Percentiles rank a stretch among this genome's conserved stretches.
Evolutionary conservation across 2,329 filamentous ascomycete genomes (phyloP).

Genomic region (Boeremia exigua): DNA sequence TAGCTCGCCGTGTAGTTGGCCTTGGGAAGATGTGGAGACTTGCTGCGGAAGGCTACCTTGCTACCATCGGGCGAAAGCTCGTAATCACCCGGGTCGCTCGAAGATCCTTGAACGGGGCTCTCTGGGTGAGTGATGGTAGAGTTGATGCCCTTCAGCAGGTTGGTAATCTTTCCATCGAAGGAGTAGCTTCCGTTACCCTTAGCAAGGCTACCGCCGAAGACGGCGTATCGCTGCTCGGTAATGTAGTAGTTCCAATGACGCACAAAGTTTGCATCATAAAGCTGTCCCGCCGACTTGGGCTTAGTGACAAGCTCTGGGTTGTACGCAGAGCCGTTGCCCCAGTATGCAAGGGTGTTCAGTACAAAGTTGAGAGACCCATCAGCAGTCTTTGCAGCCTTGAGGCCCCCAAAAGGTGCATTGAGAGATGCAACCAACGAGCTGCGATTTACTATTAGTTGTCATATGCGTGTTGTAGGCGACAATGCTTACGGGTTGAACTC

Average conservation of each 20-base stretch:
- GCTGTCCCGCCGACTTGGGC: slow-evolving; percentile 67
- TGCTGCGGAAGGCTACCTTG: slow-evolving; percentile 72
- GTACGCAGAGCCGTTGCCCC: slow-evolving; percentile 70
- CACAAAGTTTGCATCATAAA: slow-evolving; percentile 77
- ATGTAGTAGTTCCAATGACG: slow-evolving; percentile 83
- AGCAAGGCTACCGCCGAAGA: slow-evolving; percentile 73
- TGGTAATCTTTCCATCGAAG: slow-evolving; percentile 42
- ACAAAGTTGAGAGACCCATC: slow-evolving; percentile 55
- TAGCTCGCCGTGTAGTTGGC: slow-evolving; percentile 83
- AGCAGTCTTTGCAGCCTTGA: slow-evolving; percentile 54
- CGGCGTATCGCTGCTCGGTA: slow-evolving; percentile 69
- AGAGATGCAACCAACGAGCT: slow-evolving; percentile 47
- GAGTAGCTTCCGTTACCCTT: slow-evolving; percentile 41
- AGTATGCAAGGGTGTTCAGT: slow-evolving; percentile 66
- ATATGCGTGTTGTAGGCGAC: too few relatives aligned
- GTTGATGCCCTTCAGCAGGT: slow-evolving; percentile 68
- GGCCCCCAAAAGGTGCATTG: slow-evolving; percentile 56
- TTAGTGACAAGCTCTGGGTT: slow-evolving; percentile 67
- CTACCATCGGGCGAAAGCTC: slow-evolving; percentile 72
- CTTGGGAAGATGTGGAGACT: slow-evolving; percentile 73
- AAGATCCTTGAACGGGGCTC: slow-evolving; percentile 71
- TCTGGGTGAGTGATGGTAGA: slow-evolving; percentile 60
- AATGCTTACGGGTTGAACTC: slow-evolving; percentile 34
- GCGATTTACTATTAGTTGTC: background rate
- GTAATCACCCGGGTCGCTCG: slow-evolving; percentile 79